Percentiles rank a stretch among this genome's conserved stretches.
These are phyloP conservation scores for Coemansia sp. DNA, from an alignment of 192 early-diverging fungal genomes.

Conservation along the genomic window DNA sequence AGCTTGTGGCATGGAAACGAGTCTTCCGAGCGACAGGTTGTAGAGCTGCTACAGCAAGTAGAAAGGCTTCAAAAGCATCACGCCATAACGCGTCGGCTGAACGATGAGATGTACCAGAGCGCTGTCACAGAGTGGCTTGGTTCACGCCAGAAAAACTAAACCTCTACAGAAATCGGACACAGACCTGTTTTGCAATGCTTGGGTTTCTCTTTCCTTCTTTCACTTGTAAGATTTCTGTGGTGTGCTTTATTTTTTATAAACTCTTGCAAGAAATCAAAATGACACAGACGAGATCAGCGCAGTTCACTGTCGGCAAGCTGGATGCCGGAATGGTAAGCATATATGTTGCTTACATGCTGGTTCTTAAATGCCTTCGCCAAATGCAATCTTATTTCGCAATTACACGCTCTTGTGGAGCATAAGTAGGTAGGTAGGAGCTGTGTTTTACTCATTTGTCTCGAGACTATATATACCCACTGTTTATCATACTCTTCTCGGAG, in stretches of 20 bases:
- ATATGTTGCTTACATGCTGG: neutral
- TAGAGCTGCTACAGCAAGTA: conserved; percentile 34
- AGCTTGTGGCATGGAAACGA: conserved; percentile 15
- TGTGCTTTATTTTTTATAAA: neutral
- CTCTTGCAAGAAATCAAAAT: conserved; percentile 10
- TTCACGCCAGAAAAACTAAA: conserved; percentile 27
- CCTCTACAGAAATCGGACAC: too few relatives aligned
- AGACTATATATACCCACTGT: neutral
- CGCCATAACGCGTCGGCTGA: conserved; percentile 43
- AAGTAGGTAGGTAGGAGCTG: too few relatives aligned
- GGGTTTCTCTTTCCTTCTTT: conserved; percentile 1
- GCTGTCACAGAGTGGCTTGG: conserved; percentile 46
- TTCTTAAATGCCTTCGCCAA: too few relatives aligned
- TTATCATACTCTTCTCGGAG: neutral
- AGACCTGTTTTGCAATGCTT: too few relatives aligned
- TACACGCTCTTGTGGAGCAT: too few relatives aligned
- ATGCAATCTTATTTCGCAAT: neutral
- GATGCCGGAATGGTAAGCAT: conserved; percentile 84
- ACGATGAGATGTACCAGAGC: conserved; percentile 56
- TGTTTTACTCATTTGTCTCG: neutral
- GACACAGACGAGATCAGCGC: conserved; percentile 42
- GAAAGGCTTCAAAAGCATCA: conserved; percentile 46
- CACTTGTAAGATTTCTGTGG: neutral
- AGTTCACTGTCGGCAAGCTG: conserved; percentile 90
- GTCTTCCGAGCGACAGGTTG: conserved; percentile 32